Evolutionary conservation across 208 protist genomes (phyloP).

Genomic region (Trypanosoma boissoni): DNA sequence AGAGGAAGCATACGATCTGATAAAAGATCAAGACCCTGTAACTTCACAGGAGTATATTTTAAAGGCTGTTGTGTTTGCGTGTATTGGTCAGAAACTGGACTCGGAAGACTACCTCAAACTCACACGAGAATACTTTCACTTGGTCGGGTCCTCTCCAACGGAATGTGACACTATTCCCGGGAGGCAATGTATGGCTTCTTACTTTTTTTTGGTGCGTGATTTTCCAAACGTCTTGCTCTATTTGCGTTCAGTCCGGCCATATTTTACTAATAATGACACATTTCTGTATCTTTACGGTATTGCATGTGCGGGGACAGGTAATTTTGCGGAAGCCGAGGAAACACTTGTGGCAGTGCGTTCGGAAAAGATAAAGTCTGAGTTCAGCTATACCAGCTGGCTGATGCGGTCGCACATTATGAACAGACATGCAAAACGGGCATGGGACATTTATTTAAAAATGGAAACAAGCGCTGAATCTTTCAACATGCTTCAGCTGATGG

Average conservation of each 20-base stretch:
- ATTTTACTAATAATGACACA: slow-evolving; percentile 93
- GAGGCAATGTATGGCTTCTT: slow-evolving; percentile 96
- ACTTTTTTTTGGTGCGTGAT: slow-evolving; percentile 95
- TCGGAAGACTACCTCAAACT: slow-evolving; percentile 92
- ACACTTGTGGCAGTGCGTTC: slow-evolving; percentile 78
- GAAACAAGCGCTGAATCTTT: slow-evolving; percentile 93
- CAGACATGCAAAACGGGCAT: slow-evolving; percentile 91
- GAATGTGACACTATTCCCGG: slow-evolving; percentile 97
- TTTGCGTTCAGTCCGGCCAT: slow-evolving; percentile 94
- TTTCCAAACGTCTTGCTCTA: slow-evolving; percentile 97
- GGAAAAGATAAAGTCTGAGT: slow-evolving; percentile 91
- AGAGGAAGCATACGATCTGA: slow-evolving; percentile 93
- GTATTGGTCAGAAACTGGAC: slow-evolving; percentile 89
- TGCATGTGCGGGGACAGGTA: slow-evolving; percentile 78
- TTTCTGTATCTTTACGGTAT: slow-evolving; percentile 94
- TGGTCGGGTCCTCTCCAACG: slow-evolving; percentile 90
- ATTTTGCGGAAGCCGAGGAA: slow-evolving; percentile 90
- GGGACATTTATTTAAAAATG: slow-evolving; percentile 97
- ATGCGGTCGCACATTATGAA: slow-evolving; percentile 95
- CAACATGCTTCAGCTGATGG: slow-evolving; percentile 94
- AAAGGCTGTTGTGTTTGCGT: slow-evolving; percentile 93
- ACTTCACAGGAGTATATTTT: slow-evolving; percentile 95
- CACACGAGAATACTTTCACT: slow-evolving; percentile 96
- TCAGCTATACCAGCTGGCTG: slow-evolving; percentile 93
- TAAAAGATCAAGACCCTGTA: slow-evolving; percentile 92